These are phyloP conservation scores for Penicillium sp. DNA, from an alignment of 2,329 filamentous ascomycete species.

Conservation along the genomic window DNA sequence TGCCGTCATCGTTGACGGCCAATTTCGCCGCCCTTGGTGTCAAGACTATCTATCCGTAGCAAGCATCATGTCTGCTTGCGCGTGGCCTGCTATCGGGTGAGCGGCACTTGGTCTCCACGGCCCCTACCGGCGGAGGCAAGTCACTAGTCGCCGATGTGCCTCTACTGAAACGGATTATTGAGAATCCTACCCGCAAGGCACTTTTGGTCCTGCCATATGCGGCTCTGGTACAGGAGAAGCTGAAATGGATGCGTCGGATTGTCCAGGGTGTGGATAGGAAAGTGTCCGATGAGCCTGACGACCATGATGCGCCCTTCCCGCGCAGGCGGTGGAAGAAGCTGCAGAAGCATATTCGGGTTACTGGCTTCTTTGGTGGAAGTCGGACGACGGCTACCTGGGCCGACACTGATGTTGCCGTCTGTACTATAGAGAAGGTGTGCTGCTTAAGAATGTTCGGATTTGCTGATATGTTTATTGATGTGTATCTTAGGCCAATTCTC, in stretches of 20 bases:
- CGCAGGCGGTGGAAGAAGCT: slow-evolving; percentile 59
- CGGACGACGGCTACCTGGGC: slow-evolving; percentile 69
- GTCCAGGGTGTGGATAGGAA: slow-evolving; percentile 62
- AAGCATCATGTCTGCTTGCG: slow-evolving; percentile 71
- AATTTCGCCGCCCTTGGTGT: slow-evolving; percentile 72
- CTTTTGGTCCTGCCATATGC: slow-evolving; percentile 77
- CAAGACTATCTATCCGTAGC: slow-evolving; percentile 75
- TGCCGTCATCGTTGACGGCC: slow-evolving; percentile 62
- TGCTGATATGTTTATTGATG: slow-evolving; percentile 9
- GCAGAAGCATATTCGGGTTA: slow-evolving; percentile 65
- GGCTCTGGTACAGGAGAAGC: slow-evolving; percentile 77
- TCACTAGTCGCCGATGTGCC: slow-evolving; percentile 73
- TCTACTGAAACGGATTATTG: slow-evolving; percentile 72
- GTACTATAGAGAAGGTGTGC: slow-evolving; percentile 73
- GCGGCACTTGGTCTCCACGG: slow-evolving; percentile 76
- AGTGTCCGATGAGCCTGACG: slow-evolving; percentile 36
- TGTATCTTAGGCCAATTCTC: slow-evolving; percentile 66
- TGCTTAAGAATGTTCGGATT: neutral
- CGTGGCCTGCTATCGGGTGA: slow-evolving; percentile 67
- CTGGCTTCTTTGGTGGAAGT: slow-evolving; percentile 75
- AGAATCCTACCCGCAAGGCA: slow-evolving; percentile 66
- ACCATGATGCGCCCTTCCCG: slow-evolving; percentile 42
- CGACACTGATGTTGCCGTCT: slow-evolving; percentile 77
- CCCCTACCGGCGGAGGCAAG: slow-evolving; percentile 77
- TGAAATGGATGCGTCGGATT: slow-evolving; percentile 71